Conservation (phyloP, 2,329 filamentous ascomycete species). For the Diaporthe citri region DNA sequence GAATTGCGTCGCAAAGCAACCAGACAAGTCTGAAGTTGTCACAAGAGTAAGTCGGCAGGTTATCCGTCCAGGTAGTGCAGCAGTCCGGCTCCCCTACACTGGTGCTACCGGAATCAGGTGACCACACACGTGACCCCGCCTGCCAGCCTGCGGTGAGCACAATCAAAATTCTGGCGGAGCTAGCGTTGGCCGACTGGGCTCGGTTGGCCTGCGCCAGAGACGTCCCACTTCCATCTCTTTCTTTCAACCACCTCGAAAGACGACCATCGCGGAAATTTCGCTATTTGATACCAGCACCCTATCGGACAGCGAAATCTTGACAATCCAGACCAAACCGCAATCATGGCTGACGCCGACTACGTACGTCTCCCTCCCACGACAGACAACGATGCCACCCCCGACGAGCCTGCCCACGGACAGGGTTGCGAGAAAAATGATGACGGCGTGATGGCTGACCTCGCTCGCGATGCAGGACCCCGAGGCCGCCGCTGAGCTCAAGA, state of each 20-base stretch:
- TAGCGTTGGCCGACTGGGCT: constrained; percentile 30
- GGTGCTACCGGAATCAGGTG: not conserved
- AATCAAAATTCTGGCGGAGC: constrained; percentile 30
- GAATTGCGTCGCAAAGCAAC: not conserved
- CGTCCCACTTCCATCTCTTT: constrained; percentile 39
- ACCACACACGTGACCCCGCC: not conserved
- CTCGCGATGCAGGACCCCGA: constrained; percentile 81
- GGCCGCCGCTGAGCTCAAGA: constrained; percentile 99
- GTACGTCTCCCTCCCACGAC: constrained; percentile 44
- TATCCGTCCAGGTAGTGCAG: not conserved
- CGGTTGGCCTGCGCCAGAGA: constrained; percentile 21
- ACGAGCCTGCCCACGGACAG: not conserved
- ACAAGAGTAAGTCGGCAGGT: not conserved
- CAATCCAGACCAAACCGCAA: constrained; percentile 61
- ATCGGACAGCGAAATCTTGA: constrained; percentile 54
- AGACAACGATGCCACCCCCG: not conserved
- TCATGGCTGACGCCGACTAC: constrained; percentile 77
- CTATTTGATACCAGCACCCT: constrained; percentile 51
- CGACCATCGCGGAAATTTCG: constrained; percentile 43
- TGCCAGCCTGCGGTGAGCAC: not conserved
- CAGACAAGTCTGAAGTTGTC: not conserved
- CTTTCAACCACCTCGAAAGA: constrained; percentile 28
- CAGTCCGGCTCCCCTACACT: not conserved
- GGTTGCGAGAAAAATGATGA: constrained; percentile 30
- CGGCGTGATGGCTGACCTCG: constrained; percentile 37